Conservation (phyloP, 371 early-diverging fungal genomes). For the Rhizopus arrhizus region DNA sequence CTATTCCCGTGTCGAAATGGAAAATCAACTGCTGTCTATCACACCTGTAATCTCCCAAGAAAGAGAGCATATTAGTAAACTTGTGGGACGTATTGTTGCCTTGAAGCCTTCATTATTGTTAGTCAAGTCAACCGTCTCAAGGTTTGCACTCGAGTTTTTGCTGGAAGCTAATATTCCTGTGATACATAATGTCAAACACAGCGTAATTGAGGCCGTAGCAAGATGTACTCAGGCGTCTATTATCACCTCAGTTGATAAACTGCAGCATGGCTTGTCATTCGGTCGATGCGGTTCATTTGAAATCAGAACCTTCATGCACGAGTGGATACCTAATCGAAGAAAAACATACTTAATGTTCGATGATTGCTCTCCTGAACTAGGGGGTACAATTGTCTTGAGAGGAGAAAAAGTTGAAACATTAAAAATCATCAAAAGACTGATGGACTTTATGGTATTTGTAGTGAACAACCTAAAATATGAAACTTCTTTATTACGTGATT, state of each 20-base stretch:
- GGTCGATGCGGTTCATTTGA: constrained; percentile 84
- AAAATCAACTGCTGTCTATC: constrained; percentile 79
- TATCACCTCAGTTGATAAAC: constrained; percentile 81
- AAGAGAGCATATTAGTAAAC: constrained; percentile 75
- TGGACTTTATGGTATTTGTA: constrained; percentile 81
- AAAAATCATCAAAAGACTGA: constrained; percentile 74
- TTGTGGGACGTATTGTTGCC: constrained; percentile 80
- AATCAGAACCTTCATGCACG: constrained; percentile 80
- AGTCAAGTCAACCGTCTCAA: constrained; percentile 80
- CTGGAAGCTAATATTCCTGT: constrained; percentile 79
- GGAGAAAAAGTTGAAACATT: constrained; percentile 71
- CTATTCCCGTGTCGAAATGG: constrained; percentile 80
- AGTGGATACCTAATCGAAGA: constrained; percentile 73
- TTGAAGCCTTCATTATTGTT: constrained; percentile 82
- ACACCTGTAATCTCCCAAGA: constrained; percentile 85
- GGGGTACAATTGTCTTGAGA: constrained; percentile 88
- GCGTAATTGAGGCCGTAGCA: constrained; percentile 81
- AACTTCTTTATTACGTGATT: constrained; percentile 69
- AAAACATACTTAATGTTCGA: constrained; percentile 90
- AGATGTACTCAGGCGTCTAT: constrained; percentile 86
- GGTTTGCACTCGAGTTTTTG: constrained; percentile 83
- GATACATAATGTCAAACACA: constrained; percentile 83
- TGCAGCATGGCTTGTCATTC: constrained; percentile 69
- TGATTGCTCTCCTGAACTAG: constrained; percentile 79
- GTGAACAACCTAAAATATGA: constrained; percentile 87